Percentiles rank a stretch among this genome's conserved stretches.
phyloP scores from a whole-genome alignment of 176 grass and related monocot species.

The Paspalum vaginatum region DNA sequence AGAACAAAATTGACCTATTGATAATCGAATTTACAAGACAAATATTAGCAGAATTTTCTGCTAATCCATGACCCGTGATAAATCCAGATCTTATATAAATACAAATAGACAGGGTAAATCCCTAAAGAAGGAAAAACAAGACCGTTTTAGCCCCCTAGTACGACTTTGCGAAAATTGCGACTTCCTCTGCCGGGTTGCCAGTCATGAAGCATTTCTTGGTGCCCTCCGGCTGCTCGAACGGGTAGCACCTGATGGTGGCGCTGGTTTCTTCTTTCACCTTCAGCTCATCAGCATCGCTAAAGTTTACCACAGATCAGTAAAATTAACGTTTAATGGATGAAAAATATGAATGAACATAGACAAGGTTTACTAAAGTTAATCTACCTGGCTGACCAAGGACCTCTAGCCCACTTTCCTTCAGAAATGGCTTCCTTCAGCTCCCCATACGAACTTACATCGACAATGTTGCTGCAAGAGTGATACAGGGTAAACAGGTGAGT shows the following conservation, averaged over 20 bases:
- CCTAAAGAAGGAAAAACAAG: not conserved
- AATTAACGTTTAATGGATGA: not conserved
- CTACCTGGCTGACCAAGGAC: conserved; percentile 96
- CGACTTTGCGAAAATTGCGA: conserved; percentile 94
- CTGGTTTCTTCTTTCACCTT: conserved; percentile 98
- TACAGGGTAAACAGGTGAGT: not conserved
- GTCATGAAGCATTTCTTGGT: conserved; percentile 96
- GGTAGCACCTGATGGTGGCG: conserved; percentile 95
- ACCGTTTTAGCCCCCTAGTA: conserved; percentile 49
- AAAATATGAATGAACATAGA: not conserved
- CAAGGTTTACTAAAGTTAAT: conserved; percentile 1
- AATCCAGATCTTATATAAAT: not conserved
- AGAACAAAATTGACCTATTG: conserved; percentile 31
- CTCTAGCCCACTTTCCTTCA: conserved; percentile 94
- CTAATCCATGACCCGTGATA: not conserved
- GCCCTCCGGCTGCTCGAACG: conserved; percentile 83
- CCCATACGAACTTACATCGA: conserved; percentile 83
- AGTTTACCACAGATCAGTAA: conserved; percentile 34
- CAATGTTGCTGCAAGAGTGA: conserved; percentile 70
- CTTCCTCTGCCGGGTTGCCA: conserved; percentile 79
- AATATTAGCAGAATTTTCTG: conserved; percentile 17
- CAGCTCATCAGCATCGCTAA: conserved; percentile 81
- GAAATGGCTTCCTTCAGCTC: conserved; percentile 86
- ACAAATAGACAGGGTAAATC: not conserved
- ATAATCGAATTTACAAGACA: conserved; percentile 38